Base-by-base conservation (phyloP, 1,284 basidiomycete species). In the Schizophyllum commune region DNA sequence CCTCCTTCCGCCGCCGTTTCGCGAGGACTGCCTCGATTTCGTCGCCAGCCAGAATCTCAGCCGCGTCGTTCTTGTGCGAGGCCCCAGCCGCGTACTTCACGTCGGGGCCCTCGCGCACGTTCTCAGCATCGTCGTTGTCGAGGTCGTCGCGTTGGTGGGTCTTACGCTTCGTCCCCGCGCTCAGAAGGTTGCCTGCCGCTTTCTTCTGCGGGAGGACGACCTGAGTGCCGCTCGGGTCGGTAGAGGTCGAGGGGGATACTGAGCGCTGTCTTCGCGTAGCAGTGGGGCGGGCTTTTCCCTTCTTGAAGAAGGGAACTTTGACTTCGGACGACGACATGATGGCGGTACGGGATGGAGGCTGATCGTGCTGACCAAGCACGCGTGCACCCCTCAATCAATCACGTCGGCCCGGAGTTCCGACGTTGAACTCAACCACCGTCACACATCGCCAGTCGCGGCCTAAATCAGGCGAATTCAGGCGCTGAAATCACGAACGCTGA, bases 241-340 rank as follows among this genome's bases (percentile, higher is more conserved):
- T 60, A 34, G 71, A 69, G 5, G 78, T 72, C 13, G 77, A 66
- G 13, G 88, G 88, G 0, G 89, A 90, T 11, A 78, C 70, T 3
- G 87, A 87, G 17, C 92, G 83, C 67, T 88, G 52, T n/a, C 52
- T 87, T 51, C 93, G 83, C 13, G 79, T 73, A 0, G 89, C 88
- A 9, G 86, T 81, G 15, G 92, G 90, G 3, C 91, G 79, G 5
- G 84, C 79, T 67, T 87, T 89, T 51, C 87, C 86, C 74, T 93
- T 95, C 74, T 90, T 95, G 79, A 96, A 93, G 73, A 94, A 89
- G 9, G 92, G 89, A 0, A 94, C 86, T 56, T 79, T 83, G 7
- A 81, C 67, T 61, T 75, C 73, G 27, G 72, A 65, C 32, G 79
- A 76, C 70, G 82, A 77, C 68, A 73, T 76, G 65, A 60, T 65